Evolutionary conservation across 2,329 filamentous ascomycete species (phyloP).

Genomic region (Microdochium bolleyi): DNA sequence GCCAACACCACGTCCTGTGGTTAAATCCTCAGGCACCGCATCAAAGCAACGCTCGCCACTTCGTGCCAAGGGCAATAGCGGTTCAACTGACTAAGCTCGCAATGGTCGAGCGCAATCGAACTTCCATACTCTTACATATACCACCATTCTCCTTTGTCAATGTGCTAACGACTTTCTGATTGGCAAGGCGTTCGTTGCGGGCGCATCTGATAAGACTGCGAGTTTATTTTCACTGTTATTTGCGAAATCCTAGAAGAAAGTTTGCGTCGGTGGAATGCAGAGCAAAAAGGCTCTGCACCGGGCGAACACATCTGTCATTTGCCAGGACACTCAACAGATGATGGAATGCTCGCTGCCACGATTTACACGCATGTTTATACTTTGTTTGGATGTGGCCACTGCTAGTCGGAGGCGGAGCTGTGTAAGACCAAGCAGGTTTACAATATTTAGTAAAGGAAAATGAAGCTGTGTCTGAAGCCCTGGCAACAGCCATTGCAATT

Average conservation of each 20-base stretch:
- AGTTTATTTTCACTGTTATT: background rate
- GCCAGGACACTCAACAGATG: too few species aligned
- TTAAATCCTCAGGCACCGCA: constrained; percentile 4
- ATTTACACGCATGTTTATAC: too few species aligned
- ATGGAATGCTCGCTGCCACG: too few species aligned
- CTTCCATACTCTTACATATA: background rate
- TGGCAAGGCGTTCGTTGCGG: background rate
- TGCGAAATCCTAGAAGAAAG: background rate
- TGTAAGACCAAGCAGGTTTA: too few species aligned
- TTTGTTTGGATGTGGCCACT: too few species aligned
- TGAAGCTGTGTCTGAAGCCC: too few species aligned
- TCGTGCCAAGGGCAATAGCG: background rate
- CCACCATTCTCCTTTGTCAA: background rate
- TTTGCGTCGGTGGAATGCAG: background rate
- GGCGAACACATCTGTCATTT: too few species aligned
- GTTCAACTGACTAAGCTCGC: too few species aligned
- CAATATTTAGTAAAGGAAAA: too few species aligned
- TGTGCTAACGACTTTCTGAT: background rate
- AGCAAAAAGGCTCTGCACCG: too few species aligned
- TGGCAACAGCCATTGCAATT: too few species aligned
- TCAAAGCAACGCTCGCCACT: background rate
- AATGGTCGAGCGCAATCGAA: background rate
- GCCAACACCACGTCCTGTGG: constrained; percentile 28
- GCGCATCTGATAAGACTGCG: background rate
- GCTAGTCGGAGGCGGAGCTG: too few species aligned